Evolutionary conservation across 2,329 filamentous ascomycete genomes (phyloP), one percentile per base, ranked within the genome.

Genomic region (Beauveria rudraprayagi): DNA sequence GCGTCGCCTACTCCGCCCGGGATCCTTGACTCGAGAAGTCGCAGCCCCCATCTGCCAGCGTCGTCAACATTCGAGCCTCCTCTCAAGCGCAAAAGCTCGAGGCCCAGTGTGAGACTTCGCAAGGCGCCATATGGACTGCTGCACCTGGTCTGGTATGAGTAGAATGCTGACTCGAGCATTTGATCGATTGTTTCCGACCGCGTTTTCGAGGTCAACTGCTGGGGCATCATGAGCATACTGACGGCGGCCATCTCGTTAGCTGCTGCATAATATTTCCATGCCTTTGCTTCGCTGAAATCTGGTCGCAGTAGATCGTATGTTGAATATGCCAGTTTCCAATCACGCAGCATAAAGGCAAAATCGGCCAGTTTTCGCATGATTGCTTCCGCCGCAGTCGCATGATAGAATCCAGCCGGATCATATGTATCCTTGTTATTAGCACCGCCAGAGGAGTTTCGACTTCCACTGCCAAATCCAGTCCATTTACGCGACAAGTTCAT

Each of bases 231-330:
- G 40, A 99, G 82, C 46, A 91, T 84, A 68, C 90, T 91, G 14
- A 97, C 77, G 5, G 91, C 92, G 34, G 90, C 88, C 93, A 99
- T 97, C 77, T 99, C 94, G 72, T 96, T 93, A 1, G 90, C 89
- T 3, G 90, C 93, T 0, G 94, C 94, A 71, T 97, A 91, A 70
- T 97, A 90, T 67, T 86, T 91, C 94, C 94, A 99, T 1, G 94
- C 95, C 73, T 97, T 97, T 71, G 97, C 92, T 70, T 94, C 94
- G 70, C 86, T 87, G 72, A 93, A 99, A 72, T 99, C 95, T 8
- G 87, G 84, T 58, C 91, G 85, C 9, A 99, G 77, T 5, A 99
- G 82, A 61, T 99, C 93, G 71, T 97, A 99, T 0, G 91, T 96
- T 14, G 89, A 92, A 67, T 94, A 85, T 10, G 94, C 91, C 41